phyloP scores from a whole-genome alignment of 768 basidiomycete genomes.

The Naematelia aurantialba region DNA sequence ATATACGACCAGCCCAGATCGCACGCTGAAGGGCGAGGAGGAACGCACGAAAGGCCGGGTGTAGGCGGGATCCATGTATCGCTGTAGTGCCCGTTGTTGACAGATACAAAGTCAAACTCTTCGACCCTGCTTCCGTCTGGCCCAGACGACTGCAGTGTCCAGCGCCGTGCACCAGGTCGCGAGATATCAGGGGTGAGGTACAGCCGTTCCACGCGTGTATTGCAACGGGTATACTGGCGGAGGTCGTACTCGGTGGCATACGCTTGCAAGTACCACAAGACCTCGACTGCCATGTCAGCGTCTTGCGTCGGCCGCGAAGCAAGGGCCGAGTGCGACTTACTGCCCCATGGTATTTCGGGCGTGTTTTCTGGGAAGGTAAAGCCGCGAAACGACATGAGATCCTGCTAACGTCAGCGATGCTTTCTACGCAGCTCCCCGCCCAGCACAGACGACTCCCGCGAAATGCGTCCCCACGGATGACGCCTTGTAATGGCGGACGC shows the following conservation, averaged over 20 bases:
- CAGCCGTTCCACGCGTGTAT: conserved; percentile 56
- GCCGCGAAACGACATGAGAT: conserved; percentile 43
- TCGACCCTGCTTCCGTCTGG: conserved; percentile 13
- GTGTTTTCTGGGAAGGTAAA: conserved; percentile 24
- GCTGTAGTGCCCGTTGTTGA: conserved; percentile 50
- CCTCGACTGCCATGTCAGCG: not conserved
- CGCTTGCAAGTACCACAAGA: conserved; percentile 58
- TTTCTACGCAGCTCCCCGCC: no score
- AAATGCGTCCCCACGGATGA: no score
- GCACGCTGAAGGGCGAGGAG: conserved; percentile 40
- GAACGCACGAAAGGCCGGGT: conserved; percentile 41
- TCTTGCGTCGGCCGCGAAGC: not conserved
- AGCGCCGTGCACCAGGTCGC: conserved; percentile 7
- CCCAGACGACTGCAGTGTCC: conserved; percentile 25
- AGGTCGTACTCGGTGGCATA: conserved; percentile 66
- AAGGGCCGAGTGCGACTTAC: no score
- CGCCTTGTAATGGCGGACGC: no score
- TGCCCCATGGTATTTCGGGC: conserved; percentile 1
- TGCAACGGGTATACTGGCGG: conserved; percentile 61
- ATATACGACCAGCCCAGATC: no score
- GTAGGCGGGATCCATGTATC: conserved; percentile 48
- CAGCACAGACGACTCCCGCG: no score
- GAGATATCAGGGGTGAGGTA: conserved; percentile 10
- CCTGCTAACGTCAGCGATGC: no score
- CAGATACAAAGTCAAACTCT: conserved; percentile 46